Base-by-base conservation (phyloP, 2,329 filamentous ascomycete genomes). In the Colletotrichum chlorophyti region DNA sequence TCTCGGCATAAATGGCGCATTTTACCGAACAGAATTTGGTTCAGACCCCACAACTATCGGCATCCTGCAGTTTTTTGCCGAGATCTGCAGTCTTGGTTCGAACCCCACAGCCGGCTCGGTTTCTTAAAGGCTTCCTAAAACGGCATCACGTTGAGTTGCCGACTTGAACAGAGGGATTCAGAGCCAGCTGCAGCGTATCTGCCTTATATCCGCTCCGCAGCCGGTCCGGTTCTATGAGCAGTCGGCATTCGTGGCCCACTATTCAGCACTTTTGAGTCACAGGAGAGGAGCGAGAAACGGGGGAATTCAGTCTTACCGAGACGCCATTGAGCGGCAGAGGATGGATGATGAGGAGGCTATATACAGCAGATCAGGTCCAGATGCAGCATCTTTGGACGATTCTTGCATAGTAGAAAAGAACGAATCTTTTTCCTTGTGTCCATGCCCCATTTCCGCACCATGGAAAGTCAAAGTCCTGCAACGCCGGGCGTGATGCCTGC, bases 271-370 rank as follows among this genome's bases (percentile, higher is more conserved):
- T 32, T 55, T 49, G 51, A 59, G 43, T 55, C 55, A 55, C 15
- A 43, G 43, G n/a, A 49, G 34, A 40, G 35, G 31, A 40, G 12
- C 32, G 5, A 48, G 27, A 49, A 59, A 49, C 29, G 55, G 31
- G 34, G 24, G 43, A 34, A 24, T 40, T 26, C 45, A 23, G 21
- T 12, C 17, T 12, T 24, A 31, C 43, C 43, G 38, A 21, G 2
- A 26, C 9, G 26, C 37, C 31, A 55, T 51, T 51, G 55, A 59
- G 29, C 24, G 37, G 31, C 55, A 51, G 55, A 59, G 51, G 21
- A 11, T 14, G 26, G 15, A 12, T 11, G 26, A n/a, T n/a, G n/a
- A n/a, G n/a, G n/a, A n/a, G 19, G 26, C 19, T 55, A 59, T 55
- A 49, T 50, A 55, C 46, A 12, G 37, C 12, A 27, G 11, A 5